Evolutionary conservation across 2,329 filamentous ascomycete genomes (phyloP), one percentile per base, ranked within the genome.

Genomic region (Lasiodiplodia hormozganensis): DNA sequence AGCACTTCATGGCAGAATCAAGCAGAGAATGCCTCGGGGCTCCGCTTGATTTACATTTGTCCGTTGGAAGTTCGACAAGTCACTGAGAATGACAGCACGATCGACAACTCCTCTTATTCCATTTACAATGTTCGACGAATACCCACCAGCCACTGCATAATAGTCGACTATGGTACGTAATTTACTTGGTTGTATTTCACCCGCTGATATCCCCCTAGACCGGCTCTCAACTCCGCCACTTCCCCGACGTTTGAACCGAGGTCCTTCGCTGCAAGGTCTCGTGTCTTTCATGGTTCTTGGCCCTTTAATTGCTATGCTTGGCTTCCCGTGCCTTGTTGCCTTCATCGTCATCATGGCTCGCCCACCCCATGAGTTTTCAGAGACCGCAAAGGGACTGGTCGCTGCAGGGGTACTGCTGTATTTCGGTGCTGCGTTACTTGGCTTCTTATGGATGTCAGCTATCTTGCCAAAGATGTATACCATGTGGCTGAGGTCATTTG

Each of bases 301-400:
- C n/a, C 54, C 54, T 34, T 21, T 62, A 0, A 23, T 62, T 7
- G 38, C 36, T 14, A 62, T 23, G 4, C 2, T n/a, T 14, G 43
- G 57, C 14, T 28, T 62, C 57, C 5, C 16, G 18, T 62, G 38
- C 57, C 23, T 62, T 11, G 21, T 62, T 23, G 57, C 38, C 18
- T 62, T 49, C 25, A n/a, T 49, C 18, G 54, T 38, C 3, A 10
- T 25, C 18, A 57, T 57, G 7, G 54, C 54, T 4, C 54, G 34
- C 10, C 54, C 54, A n/a, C 54, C 28, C 18, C 54, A 57, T 31
- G 31, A 40, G 18, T 62, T 62, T 23, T 62, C 38, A 16, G 57
- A 14, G 10, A 47, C 38, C 7, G 38, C 38, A 18, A 62, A 62
- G 57, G 38, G 12, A 12, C 21, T 62, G 38, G 16, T 49, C 5